Evolutionary conservation across 805 yeast species (phyloP), one percentile per base, ranked within the genome.

Genomic region (Cyberlindnera maritima): DNA sequence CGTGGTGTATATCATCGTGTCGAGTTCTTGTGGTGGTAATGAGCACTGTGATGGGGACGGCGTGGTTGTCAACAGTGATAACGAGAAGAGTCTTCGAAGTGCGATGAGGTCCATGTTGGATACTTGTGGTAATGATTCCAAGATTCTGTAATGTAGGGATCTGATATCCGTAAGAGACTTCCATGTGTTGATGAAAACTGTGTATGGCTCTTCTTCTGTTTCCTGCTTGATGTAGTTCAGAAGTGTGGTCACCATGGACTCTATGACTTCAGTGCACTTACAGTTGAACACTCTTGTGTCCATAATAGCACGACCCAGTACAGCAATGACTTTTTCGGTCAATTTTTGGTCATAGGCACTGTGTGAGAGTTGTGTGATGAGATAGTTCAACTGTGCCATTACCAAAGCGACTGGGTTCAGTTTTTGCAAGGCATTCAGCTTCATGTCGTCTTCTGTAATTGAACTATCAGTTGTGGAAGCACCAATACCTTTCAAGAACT

Each of bases 291-390:
- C 45, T 17, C 52, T 38, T 4, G 42, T 26, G 20, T 51, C 55
- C 52, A 51, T 51, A 44, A 51, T 45, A 1, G 47, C 6, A 39
- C 26, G 41, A 2, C 52, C 55, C 23, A 51, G 4, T 1, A 41
- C 23, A 13, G 20, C 12, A 2, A 48, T 39, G 28, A 41, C 18
- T 5, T 12, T 3, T 11, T 34, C n/a, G 4, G 40, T 43, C 1
- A 34, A 8, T 6, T 23, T 21, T 3, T 38, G 33, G 12, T 31
- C 31, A 36, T 19, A 41, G 2, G 23, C 15, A 3, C 36, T 33
- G 12, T 6, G 12, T 3, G 23, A 29, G 11, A 51, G 11, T 21
- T 14, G 26, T 14, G 26, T 41, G 3, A 44, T 23, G 1, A 51
- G 35, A 23, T 48, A 51, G 19, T 33, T 29, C 32, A 51, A 15